These are phyloP conservation scores for Tolypocladium album DNA, from an alignment of 2,329 filamentous ascomycete species.

Conservation along the genomic window DNA sequence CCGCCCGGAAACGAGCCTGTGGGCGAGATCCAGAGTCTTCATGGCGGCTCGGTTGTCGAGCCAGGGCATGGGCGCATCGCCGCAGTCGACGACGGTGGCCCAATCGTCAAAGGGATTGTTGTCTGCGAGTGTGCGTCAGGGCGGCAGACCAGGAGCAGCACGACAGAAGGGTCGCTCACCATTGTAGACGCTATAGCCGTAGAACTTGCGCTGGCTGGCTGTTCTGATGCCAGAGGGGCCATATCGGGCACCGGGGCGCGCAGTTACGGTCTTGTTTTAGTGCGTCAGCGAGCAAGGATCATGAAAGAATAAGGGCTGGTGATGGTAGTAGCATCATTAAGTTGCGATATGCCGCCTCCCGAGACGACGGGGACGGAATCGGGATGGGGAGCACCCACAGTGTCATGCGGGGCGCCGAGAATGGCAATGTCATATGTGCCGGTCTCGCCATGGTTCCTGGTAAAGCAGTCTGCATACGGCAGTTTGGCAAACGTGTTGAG, in stretches of 20 bases:
- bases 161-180: neutral
- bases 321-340: neutral
- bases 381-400: constrained; percentile 7
- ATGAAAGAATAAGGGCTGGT: neutral
- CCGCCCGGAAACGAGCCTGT: constrained; percentile 6
- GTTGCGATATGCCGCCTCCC: neutral
- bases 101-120: constrained; percentile 29
- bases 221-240: constrained; percentile 74
- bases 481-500: constrained; percentile 13
- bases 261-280: constrained; percentile 8
- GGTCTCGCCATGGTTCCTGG: constrained; percentile 2
- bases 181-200: constrained; percentile 11
- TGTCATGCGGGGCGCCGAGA: constrained; percentile 17
- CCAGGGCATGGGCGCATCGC: constrained; percentile 36
- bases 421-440: constrained; percentile 16
- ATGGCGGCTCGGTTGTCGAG: constrained; percentile 12
- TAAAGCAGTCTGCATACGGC: constrained; percentile 14
- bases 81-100: constrained; percentile 72
- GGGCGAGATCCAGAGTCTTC: constrained; percentile 11
- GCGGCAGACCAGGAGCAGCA: neutral
- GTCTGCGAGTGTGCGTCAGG: constrained; percentile 2
- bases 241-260: constrained; percentile 44
- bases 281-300: neutral
- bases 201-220: constrained; percentile 53
- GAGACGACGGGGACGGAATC: neutral